phyloP scores from a whole-genome alignment of 2,329 filamentous ascomycete species.

The Amphichorda felina region DNA sequence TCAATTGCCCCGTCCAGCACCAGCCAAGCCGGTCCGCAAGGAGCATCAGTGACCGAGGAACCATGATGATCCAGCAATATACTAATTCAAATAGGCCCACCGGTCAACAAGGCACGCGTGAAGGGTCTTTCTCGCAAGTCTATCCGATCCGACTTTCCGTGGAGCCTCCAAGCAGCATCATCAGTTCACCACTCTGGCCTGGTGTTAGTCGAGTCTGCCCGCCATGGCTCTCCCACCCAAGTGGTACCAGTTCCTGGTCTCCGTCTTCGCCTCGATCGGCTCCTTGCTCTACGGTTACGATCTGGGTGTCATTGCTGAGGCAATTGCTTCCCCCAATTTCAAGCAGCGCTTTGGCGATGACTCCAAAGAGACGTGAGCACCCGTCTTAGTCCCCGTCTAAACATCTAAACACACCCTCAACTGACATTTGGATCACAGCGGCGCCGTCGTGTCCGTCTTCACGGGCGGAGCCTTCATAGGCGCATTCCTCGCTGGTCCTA shows the following conservation, averaged over 20 bases:
- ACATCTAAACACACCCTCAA: background rate
- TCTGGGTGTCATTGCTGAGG: slow-evolving; percentile 17
- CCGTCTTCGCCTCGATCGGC: slow-evolving; percentile 42
- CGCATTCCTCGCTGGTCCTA: slow-evolving; percentile 49
- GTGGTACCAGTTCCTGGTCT: slow-evolving; percentile 37
- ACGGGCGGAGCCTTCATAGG: slow-evolving; percentile 68
- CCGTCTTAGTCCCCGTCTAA: background rate
- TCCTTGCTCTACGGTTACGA: slow-evolving; percentile 45
- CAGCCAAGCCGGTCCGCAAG: too few species aligned
- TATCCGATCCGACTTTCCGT: too few species aligned
- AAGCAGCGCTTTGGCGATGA: slow-evolving; percentile 8
- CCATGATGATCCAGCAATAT: too few species aligned
- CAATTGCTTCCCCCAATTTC: slow-evolving; percentile 5
- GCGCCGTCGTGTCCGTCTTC: slow-evolving; percentile 59
- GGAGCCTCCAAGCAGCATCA: too few species aligned
- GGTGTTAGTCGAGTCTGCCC: too few species aligned
- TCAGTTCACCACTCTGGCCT: too few species aligned
- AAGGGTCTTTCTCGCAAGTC: too few species aligned
- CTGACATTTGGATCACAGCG: slow-evolving; percentile 23
- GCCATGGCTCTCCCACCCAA: slow-evolving; percentile 29
- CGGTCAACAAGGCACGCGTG: too few species aligned
- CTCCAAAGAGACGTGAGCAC: slow-evolving; percentile 22
- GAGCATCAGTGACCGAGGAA: too few species aligned
- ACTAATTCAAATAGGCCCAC: too few species aligned
- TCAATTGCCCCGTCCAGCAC: too few species aligned